Evolutionary conservation across 2,329 filamentous ascomycete species (phyloP).

Genomic region (Chaetomiaceae sp.): DNA sequence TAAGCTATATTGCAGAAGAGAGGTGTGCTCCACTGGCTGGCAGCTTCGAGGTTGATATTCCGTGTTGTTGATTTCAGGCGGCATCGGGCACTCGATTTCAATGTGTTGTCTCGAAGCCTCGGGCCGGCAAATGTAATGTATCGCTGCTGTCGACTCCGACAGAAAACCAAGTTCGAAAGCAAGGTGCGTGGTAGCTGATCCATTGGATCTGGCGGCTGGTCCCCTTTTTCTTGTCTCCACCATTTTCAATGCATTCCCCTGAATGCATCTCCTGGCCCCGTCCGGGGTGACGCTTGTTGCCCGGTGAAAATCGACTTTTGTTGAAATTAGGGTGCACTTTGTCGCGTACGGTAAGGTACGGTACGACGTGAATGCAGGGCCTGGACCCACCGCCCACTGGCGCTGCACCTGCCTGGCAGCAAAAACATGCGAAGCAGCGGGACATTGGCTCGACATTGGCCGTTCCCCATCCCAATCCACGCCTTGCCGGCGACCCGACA

Average conservation of each 20-base stretch:
- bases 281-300: conserved; percentile 19
- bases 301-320: conserved; percentile 23
- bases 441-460: not conserved
- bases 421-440: conserved; percentile 22
- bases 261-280: conserved; percentile 11
- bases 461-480: conserved; percentile 12
- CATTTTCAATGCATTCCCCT: conserved; percentile 1
- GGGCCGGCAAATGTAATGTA: no score
- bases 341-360: conserved; percentile 14
- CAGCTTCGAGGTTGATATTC: no score
- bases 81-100: no score
- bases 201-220: not conserved
- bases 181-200: no score
- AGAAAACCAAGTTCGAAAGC: not conserved
- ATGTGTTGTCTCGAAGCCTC: no score
- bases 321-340: conserved; percentile 11
- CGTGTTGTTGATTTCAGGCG: no score
- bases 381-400: conserved; percentile 16
- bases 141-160: no score
- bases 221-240: conserved; percentile 13
- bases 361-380: conserved; percentile 8
- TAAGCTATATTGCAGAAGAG: no score
- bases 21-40: no score
- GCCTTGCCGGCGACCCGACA: conserved; percentile 19
- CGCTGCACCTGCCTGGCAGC: conserved; percentile 18